Base-by-base conservation (phyloP, 345 rosid species). In the Populus pruinosa region DNA sequence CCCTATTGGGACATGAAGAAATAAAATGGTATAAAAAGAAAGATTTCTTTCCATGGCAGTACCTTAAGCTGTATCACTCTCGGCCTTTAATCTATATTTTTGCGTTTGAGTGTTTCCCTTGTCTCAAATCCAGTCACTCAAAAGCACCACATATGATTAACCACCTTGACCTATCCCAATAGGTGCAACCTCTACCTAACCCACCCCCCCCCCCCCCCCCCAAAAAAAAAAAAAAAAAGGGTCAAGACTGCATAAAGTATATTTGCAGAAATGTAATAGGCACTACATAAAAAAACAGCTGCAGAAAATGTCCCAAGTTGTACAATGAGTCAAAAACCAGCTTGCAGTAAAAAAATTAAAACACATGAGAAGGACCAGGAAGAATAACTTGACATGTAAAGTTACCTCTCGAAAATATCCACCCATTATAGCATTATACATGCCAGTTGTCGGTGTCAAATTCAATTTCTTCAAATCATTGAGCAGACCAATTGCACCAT, bases 391-490 rank as follows among this genome's bases (percentile, higher is more conserved):
- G 27, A 12, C 11, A 75, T 36, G 35, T 17, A 56, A 29, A 69
- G 62, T 78, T 73, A 96, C 98, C 94, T 93, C 90, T 70, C 94
- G 89, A 81, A 88, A 96, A 76, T 86, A 90, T 78, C 95, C 98
- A 70, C 77, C 87, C 89, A 96, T 82, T 80, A 96, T 89, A 80
- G 85, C 78, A 59, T 96, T 96, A 83, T 87, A 96, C 90, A 96
- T 90, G 87, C 72, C 69, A 78, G 89, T 68, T 31, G 89, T 87
- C 33, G 93, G 96, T 43, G 49, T 70, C 88, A 93, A 41, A 73
- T 85, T 86, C 78, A 86, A 80, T 72, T 90, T 86, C 90, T 85
- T 87, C 84, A 90, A 49, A 81, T 85, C 89, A 70, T 76, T 77
- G 41, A 96, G 92, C 90, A 93, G 83, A 47, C 69, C 80, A 86